Base-by-base conservation (phyloP, 2,329 filamentous ascomycete species). In the Fusarium sp. region DNA sequence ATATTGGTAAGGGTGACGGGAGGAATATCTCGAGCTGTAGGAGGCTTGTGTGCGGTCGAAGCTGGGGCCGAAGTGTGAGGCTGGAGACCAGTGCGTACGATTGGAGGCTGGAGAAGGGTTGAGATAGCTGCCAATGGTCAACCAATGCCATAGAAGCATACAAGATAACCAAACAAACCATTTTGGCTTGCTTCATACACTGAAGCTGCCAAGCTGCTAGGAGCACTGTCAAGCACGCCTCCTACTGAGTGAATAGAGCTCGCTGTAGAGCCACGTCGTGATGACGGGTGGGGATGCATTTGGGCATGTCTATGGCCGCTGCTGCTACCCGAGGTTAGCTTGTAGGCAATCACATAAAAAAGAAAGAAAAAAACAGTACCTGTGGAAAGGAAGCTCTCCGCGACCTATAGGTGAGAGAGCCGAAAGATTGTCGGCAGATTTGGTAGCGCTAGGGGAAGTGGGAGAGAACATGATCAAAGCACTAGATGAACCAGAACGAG, bases 1-100 rank as follows among this genome's bases (percentile, higher is more conserved):
- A 98, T 91, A 68, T 96, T 97, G 8, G 93, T 93, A 57, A 99
- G 81, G 1, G 92, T 88, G 0, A 99, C 95, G 0, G 94, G 94
- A 1, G 94, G 94, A 33, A 99, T 99, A 72, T 99, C 94, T 74
- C 87, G 87, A 15, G 91, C 83, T 1, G 92, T 96, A 1, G 94
- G 94, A 13, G 91, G 88, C 67, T 89, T 94, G 70, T 95, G 91
- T 13, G 88, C 81, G 68, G 86, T 90, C n/a, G 86, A 86, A 9
- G 79, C 75, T 2, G 91, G 85, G 3, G 89, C 87, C 2, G 88
- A 82, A 1, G 89, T 89, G 74, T 96, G 90, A 19, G 93, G 90
- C 50, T 93, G 82, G 45, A 97, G 84, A 53, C 94, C 93, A 3
- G 93, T 96, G 63, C 94, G 87, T 53, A 96, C 87, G 66, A 97